Percentiles rank a stretch among this genome's conserved stretches.
Conservation (phyloP, 2,329 filamentous ascomycete genomes). For the Fusarium sp. region DNA sequence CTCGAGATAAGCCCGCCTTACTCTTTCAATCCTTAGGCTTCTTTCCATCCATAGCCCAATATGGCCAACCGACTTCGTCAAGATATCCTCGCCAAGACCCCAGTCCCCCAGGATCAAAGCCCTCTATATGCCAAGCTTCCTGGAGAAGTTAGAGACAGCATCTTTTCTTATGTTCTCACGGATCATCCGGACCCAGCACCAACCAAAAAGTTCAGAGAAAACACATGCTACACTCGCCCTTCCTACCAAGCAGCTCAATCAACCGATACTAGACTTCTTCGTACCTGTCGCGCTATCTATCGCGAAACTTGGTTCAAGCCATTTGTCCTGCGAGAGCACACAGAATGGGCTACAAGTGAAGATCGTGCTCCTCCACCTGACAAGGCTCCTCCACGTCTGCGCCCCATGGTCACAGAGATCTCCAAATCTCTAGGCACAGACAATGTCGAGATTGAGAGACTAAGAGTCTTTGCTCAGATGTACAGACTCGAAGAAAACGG, state of each 20-base stretch:
- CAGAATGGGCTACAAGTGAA: constrained; percentile 48
- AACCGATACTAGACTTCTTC: constrained; percentile 51
- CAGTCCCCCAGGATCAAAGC: constrained; percentile 18
- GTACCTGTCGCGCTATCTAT: constrained; percentile 55
- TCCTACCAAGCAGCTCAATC: constrained; percentile 50
- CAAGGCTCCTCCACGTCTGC: background rate
- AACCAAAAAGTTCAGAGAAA: constrained; percentile 36
- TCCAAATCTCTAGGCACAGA: constrained; percentile 31
- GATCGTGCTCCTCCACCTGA: constrained; percentile 45
- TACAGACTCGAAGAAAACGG: constrained; percentile 47
- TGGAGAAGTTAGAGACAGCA: constrained; percentile 58
- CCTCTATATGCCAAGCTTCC: constrained; percentile 53
- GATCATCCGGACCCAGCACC: constrained; percentile 49
- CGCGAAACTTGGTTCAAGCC: constrained; percentile 55
- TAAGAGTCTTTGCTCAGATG: constrained; percentile 56
- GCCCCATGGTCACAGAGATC: constrained; percentile 24
- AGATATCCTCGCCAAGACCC: background rate
- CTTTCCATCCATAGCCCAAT: background rate
- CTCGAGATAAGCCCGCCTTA: background rate
- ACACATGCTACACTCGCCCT: constrained; percentile 53
- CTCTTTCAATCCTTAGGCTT: background rate
- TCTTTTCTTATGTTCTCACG: constrained; percentile 55
- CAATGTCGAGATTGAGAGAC: constrained; percentile 41
- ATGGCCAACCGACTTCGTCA: background rate
- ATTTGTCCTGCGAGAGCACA: constrained; percentile 50